Percentiles rank a stretch among this genome's conserved stretches.
These are phyloP conservation scores for Sherardia arvensis DNA, from an alignment of 257 asterid genomes.

Conservation along the genomic window DNA sequence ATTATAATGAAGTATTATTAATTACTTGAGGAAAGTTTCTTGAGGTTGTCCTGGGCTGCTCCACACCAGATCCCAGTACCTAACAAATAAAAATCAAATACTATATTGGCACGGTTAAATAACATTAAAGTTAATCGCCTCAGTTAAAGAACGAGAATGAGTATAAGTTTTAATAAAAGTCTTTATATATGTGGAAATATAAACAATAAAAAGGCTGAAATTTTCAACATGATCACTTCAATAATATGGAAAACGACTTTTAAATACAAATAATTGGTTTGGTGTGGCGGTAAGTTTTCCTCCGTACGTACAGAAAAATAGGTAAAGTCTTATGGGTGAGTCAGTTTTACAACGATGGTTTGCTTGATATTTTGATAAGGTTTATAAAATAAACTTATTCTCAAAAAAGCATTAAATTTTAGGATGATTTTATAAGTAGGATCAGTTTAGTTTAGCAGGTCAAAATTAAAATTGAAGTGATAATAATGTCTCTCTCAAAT, in stretches of 20 bases:
- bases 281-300: neutral
- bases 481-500: too few relatives aligned
- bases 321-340: too few relatives aligned
- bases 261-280: neutral
- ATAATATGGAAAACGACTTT: neutral
- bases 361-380: too few relatives aligned
- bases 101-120: neutral
- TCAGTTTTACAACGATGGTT: too few relatives aligned
- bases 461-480: too few relatives aligned
- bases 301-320: neutral
- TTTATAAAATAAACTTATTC: too few relatives aligned
- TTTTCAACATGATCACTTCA: neutral
- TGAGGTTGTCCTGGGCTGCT: constrained; percentile 23
- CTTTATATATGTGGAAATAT: neutral
- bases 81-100: constrained; percentile 6
- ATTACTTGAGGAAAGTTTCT: constrained; percentile 29
- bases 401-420: too few relatives aligned
- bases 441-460: too few relatives aligned
- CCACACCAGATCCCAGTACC: constrained; percentile 73
- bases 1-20: neutral
- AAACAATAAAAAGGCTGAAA: neutral
- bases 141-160: neutral
- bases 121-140: neutral
- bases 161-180: neutral
- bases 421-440: too few relatives aligned